phyloP scores from a whole-genome alignment of 2,329 filamentous ascomycete species.

The Pyrenochaeta sp. region DNA sequence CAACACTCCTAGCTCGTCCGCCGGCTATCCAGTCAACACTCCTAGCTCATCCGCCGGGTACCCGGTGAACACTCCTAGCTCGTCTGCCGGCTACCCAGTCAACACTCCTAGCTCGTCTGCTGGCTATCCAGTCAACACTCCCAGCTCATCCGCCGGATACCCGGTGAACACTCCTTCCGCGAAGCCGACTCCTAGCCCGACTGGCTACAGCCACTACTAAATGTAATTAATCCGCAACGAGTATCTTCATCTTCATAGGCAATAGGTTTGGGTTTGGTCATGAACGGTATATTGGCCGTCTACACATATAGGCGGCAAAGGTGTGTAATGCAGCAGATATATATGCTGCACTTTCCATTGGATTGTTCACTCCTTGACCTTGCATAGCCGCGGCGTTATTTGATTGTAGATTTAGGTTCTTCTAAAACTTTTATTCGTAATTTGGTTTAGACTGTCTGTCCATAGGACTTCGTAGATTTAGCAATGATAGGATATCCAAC shows the following conservation, averaged over 20 bases:
- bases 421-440: slow-evolving; percentile 19
- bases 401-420: no score
- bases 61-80: no score
- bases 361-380: slow-evolving; percentile 22
- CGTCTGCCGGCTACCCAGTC: no score
- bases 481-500: slow-evolving; percentile 9
- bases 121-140: no score
- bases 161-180: slow-evolving; percentile 14
- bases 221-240: slow-evolving; percentile 2
- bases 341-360: slow-evolving; percentile 7
- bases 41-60: no score
- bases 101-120: no score
- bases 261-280: slow-evolving; percentile 7
- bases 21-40: no score
- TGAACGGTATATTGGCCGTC: background rate
- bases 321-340: slow-evolving; percentile 11
- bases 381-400: no score
- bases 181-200: slow-evolving; percentile 18
- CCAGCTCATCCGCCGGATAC: no score
- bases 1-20: no score
- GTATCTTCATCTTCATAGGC: slow-evolving; percentile 8
- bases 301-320: slow-evolving; percentile 11
- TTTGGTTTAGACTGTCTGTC: slow-evolving; percentile 15
- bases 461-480: background rate
- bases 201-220: slow-evolving; percentile 27